phyloP scores from a whole-genome alignment of 176 grass and related monocot genomes.

The Oryza australiensis region DNA sequence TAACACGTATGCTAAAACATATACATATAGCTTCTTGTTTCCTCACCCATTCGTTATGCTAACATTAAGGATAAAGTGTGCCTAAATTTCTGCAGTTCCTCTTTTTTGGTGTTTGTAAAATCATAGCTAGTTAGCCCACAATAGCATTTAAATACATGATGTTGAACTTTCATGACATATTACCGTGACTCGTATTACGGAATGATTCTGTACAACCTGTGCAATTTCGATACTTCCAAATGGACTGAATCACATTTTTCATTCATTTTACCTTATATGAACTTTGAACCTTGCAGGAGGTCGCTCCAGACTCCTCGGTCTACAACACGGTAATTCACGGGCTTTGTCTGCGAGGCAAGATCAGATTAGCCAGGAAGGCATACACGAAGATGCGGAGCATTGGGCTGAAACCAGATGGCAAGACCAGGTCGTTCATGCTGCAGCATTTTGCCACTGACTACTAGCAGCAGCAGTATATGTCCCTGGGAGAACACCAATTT shows the following conservation, averaged over 20 bases:
- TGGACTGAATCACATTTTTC: neutral
- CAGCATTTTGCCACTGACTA: constrained; percentile 46
- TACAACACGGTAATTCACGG: constrained; percentile 76
- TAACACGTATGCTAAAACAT: neutral
- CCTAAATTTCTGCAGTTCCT: neutral
- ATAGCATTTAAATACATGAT: neutral
- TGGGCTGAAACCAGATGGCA: constrained; percentile 68
- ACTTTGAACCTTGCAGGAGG: constrained; percentile 38
- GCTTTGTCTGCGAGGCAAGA: constrained; percentile 72
- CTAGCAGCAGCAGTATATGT: neutral
- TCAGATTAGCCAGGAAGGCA: constrained; percentile 53
- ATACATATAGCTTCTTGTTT: neutral
- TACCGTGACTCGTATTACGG: neutral
- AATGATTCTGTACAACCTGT: neutral
- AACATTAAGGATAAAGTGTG: neutral
- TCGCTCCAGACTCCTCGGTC: constrained; percentile 61
- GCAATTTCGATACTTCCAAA: neutral
- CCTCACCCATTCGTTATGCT: neutral
- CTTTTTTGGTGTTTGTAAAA: neutral
- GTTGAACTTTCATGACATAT: neutral
- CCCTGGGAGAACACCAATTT: neutral
- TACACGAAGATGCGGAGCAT: constrained; percentile 65
- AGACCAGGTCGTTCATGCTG: constrained; percentile 77
- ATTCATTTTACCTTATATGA: neutral
- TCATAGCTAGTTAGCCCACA: too few relatives aligned